These are phyloP conservation scores for Plectosphaerella sp. DNA, from an alignment of 2,329 filamentous ascomycete species.

Conservation along the genomic window DNA sequence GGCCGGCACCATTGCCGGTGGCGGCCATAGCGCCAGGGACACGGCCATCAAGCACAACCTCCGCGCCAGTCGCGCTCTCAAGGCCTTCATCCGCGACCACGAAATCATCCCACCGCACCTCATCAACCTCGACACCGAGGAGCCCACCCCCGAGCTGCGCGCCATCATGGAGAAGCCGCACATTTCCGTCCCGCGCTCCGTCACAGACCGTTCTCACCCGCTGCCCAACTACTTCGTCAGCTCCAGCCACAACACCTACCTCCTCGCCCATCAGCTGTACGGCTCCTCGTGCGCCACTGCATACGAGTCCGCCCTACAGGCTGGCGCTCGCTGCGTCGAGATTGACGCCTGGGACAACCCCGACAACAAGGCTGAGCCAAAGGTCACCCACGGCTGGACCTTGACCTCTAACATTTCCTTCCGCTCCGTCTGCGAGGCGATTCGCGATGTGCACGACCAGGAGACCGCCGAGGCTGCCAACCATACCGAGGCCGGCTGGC, in stretches of 20 bases:
- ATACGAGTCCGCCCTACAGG: constrained; percentile 57
- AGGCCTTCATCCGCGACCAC: constrained; percentile 49
- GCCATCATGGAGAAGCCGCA: constrained; percentile 52
- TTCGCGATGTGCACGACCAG: constrained; percentile 56
- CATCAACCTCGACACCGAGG: constrained; percentile 28
- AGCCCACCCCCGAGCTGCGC: constrained; percentile 40
- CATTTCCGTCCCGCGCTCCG: constrained; percentile 47
- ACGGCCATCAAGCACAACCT: constrained; percentile 48
- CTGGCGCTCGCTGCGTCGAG: constrained; percentile 66
- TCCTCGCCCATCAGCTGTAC: constrained; percentile 65
- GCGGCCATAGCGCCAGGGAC: constrained; percentile 49
- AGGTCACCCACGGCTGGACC: constrained; percentile 67
- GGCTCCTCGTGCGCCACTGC: constrained; percentile 58
- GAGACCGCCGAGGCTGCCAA: constrained; percentile 41
- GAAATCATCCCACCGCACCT: constrained; percentile 40
- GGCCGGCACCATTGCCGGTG: constrained; percentile 47
- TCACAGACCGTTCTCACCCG: constrained; percentile 54
- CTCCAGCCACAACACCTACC: constrained; percentile 70
- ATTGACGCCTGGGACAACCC: constrained; percentile 69
- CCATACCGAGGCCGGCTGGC: constrained; percentile 28
- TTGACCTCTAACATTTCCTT: constrained; percentile 63
- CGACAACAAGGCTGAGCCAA: constrained; percentile 57
- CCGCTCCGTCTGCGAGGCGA: constrained; percentile 60
- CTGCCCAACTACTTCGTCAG: constrained; percentile 69
- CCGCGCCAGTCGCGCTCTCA: constrained; percentile 54